phyloP scores from a whole-genome alignment of 192 early-diverging fungal genomes.

The Coemansia sp. region DNA sequence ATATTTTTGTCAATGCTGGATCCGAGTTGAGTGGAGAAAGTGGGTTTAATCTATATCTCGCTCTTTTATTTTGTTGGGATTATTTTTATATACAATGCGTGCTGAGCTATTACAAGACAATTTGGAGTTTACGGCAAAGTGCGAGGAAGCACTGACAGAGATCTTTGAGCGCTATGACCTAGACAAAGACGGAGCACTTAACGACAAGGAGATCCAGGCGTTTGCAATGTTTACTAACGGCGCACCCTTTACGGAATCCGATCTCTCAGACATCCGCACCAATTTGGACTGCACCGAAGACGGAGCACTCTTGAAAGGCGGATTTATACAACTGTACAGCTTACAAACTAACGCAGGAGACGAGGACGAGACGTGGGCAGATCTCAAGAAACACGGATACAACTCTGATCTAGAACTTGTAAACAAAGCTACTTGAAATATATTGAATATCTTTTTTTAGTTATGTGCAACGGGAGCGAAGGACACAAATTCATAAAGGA shows the following conservation, averaged over 20 bases:
- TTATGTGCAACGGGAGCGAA: conserved; percentile 48
- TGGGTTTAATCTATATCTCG: background rate
- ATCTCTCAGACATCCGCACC: conserved; percentile 65
- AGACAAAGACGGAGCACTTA: conserved; percentile 63
- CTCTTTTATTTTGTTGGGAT: background rate
- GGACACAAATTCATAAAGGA: background rate
- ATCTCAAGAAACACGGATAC: conserved; percentile 67
- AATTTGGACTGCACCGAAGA: conserved; percentile 69
- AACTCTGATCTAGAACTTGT: conserved; percentile 25
- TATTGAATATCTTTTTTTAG: too few species aligned
- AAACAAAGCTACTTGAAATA: background rate
- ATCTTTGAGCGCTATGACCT: conserved; percentile 67
- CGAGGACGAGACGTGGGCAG: conserved; percentile 75
- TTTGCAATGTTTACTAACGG: conserved; percentile 67
- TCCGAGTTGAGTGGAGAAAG: background rate
- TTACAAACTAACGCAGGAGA: conserved; percentile 66
- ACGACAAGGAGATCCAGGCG: conserved; percentile 56
- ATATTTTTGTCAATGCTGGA: background rate
- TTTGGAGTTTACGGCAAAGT: conserved; percentile 56
- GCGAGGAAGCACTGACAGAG: conserved; percentile 59
- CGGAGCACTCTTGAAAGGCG: conserved; percentile 63
- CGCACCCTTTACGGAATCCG: conserved; percentile 44
- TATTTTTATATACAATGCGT: conserved; percentile 19
- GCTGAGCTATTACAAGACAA: conserved; percentile 52
- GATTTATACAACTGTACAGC: conserved; percentile 85